Evolutionary conservation across 257 asterid genomes (phyloP), one percentile per base, ranked within the genome.

Genomic region (Solanum sejunctum): DNA sequence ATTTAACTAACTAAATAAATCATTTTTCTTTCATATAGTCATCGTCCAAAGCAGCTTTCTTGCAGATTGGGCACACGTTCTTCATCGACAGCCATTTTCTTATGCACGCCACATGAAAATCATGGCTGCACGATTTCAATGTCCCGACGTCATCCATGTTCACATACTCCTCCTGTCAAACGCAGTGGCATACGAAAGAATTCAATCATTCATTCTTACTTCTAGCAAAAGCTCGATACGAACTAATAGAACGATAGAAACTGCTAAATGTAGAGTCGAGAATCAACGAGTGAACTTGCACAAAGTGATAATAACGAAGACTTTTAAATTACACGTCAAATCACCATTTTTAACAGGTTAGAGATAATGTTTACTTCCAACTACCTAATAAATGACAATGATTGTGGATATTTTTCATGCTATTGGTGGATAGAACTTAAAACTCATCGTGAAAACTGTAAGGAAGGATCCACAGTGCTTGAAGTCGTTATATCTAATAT

Each of bases 51-150:
- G 95, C 94, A 80, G 97, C 26, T 26, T 39, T 84, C 88, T 94
- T 94, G 91, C 97, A 93, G 84, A 94, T 93, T 10, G 97, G 98
- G 28, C 85, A 83, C 17, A 32, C 81, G 6, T 93, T 93, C 92
- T 94, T 94, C 89, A 94, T 85, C 12, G 97, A 91, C 49, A 94
- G 75, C 98, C 98, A 94, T 89, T 88, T 94, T 51, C 89, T 86
- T 84, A 94, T 90, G 84, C 98, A 94, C 10, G 86, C 85, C 79
- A 91, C 93, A 83, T 94, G 98, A 85, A 91, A 94, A 88, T 93
- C 94, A 88, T 93, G 98, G 17, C 89, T 85, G 86, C 97, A 94
- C 18, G 67, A 84, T 86, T 89, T 92, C 89, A 94, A 36, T 0
- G 88, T 88, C 87, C 95, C 95, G 72, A 93, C 90, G 56, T 92